Conservation (phyloP, 306 rosid species). For the Elaeagnus macrophylla region DNA sequence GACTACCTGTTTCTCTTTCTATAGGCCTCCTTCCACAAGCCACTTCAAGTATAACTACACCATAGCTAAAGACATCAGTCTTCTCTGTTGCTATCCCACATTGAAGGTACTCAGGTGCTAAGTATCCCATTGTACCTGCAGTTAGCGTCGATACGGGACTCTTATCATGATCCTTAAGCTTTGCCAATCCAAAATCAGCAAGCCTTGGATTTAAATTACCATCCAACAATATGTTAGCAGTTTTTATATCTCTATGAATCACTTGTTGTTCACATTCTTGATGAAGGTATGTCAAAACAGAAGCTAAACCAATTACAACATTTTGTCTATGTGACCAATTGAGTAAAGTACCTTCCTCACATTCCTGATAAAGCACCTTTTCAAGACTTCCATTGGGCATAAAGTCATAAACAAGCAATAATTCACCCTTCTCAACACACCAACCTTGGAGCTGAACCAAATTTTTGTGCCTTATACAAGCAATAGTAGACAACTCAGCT, state of each 20-base stretch:
- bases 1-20: slow-evolving; percentile 25
- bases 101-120: slow-evolving; percentile 79
- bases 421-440: slow-evolving; percentile 71
- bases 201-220: slow-evolving; percentile 46
- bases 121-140: slow-evolving; percentile 80
- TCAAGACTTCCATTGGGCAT: slow-evolving; percentile 64
- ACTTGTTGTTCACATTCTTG: slow-evolving; percentile 76
- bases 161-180: slow-evolving; percentile 82
- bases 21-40: slow-evolving; percentile 61
- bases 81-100: slow-evolving; percentile 82
- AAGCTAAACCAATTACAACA: slow-evolving; percentile 61
- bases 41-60: slow-evolving; percentile 54
- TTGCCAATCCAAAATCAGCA: slow-evolving; percentile 80
- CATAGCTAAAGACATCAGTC: slow-evolving; percentile 69
- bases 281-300: slow-evolving; percentile 61
- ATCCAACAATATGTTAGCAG: slow-evolving; percentile 59
- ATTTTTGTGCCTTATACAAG: slow-evolving; percentile 80
- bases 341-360: slow-evolving; percentile 21
- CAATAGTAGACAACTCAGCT: slow-evolving; percentile 47
- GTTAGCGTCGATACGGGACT: slow-evolving; percentile 74
- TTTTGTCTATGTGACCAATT: slow-evolving; percentile 54
- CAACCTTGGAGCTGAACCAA: slow-evolving; percentile 76
- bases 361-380: slow-evolving; percentile 40
- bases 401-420: slow-evolving; percentile 71
- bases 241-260: slow-evolving; percentile 66